These are phyloP conservation scores for Suillus fuscotomentosus DNA, from an alignment of 768 basidiomycete species.

Conservation along the genomic window DNA sequence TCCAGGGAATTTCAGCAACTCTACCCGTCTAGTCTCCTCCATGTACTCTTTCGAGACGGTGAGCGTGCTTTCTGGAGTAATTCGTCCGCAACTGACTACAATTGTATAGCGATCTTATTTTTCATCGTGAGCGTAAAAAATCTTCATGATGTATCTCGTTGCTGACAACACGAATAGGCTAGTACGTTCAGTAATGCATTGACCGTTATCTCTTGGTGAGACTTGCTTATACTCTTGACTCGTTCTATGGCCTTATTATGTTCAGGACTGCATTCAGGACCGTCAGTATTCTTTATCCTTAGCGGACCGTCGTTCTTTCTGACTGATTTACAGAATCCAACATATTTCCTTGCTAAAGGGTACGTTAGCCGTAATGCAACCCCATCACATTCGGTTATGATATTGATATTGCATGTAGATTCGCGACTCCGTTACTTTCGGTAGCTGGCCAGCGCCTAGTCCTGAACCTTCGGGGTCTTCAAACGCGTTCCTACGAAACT, in stretches of 20 bases:
- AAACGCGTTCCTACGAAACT: background rate
- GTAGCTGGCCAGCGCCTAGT: conserved; percentile 18
- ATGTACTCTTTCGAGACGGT: conserved; percentile 8
- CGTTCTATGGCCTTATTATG: background rate
- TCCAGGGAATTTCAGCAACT: background rate
- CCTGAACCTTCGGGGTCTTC: conserved; percentile 15
- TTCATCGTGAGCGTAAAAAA: background rate
- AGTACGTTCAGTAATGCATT: conserved; percentile 7
- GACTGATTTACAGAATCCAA: conserved; percentile 12
- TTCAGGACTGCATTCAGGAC: conserved; percentile 8
- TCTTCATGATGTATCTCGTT: background rate
- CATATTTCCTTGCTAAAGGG: conserved; percentile 9
- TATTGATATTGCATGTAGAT: conserved; percentile 7
- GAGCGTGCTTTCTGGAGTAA: background rate
- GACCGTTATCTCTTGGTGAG: conserved; percentile 15
- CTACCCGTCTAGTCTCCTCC: conserved; percentile 7
- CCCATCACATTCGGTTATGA: background rate
- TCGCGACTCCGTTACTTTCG: conserved; percentile 14
- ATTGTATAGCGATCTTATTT: conserved; percentile 7
- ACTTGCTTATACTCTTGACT: too few relatives aligned
- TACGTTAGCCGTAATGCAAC: background rate
- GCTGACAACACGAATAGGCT: background rate
- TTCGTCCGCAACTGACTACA: background rate
- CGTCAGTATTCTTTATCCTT: conserved; percentile 4
- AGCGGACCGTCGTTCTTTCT: background rate